phyloP scores from a whole-genome alignment of 1,284 basidiomycete species.

The Leccinum pallidistipes region DNA sequence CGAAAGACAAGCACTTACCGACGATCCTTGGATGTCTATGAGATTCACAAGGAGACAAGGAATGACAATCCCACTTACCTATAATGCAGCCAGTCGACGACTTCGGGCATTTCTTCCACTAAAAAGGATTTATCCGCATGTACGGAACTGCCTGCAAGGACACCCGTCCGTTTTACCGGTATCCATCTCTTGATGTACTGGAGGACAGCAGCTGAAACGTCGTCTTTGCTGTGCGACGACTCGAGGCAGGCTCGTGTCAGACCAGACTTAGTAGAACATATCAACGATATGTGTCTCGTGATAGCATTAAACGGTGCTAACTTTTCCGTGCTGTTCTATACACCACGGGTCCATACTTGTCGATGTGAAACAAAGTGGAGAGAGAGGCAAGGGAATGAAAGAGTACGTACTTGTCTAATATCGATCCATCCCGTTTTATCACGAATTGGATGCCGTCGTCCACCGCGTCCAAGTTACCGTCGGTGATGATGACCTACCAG shows the following conservation, averaged over 20 bases:
- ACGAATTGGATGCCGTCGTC: constrained; percentile 76
- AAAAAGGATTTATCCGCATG: constrained; percentile 78
- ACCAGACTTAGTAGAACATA: constrained; percentile 55
- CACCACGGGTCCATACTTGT: constrained; percentile 79
- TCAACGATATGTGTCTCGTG: neutral
- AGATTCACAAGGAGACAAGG: neutral
- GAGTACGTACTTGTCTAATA: constrained; percentile 57
- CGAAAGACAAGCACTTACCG: constrained; percentile 41
- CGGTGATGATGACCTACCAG: constrained; percentile 73
- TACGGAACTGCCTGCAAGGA: constrained; percentile 81
- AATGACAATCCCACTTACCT: constrained; percentile 46
- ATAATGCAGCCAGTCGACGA: constrained; percentile 77
- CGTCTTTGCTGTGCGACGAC: constrained; percentile 55
- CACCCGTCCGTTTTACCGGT: constrained; percentile 56
- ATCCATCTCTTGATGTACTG: constrained; percentile 76
- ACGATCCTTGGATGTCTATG: constrained; percentile 47
- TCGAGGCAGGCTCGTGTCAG: constrained; percentile 66
- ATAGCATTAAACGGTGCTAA: constrained; percentile 23
- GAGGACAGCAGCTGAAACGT: constrained; percentile 59
- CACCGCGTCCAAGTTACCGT: constrained; percentile 73
- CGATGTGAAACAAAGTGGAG: neutral
- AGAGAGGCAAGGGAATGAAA: neutral
- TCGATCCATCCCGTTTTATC: constrained; percentile 61
- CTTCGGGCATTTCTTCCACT: constrained; percentile 71
- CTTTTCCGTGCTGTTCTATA: constrained; percentile 66